These are phyloP conservation scores for Kluyveromyces aestuarii DNA, from an alignment of 805 yeast genomes.

Conservation along the genomic window DNA sequence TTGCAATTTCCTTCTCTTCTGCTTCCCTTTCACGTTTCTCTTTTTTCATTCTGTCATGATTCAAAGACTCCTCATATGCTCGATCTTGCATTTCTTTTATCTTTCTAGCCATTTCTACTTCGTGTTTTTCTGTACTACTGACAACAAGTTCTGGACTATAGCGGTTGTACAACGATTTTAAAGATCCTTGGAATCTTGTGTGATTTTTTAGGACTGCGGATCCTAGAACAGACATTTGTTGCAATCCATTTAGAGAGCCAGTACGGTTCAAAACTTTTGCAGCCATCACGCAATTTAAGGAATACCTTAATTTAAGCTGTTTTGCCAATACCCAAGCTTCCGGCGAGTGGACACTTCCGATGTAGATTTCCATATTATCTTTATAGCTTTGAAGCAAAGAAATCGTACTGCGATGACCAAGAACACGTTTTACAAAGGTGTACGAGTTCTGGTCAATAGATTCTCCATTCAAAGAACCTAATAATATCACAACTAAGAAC, in stretches of 20 bases:
- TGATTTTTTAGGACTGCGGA: conserved; percentile 23
- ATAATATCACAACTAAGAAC: conserved; percentile 45
- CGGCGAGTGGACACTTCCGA: conserved; percentile 53
- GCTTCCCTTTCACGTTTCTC: conserved; percentile 30
- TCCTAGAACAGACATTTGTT: conserved; percentile 29
- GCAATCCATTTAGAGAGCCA: conserved; percentile 21
- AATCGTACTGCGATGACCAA: conserved; percentile 38
- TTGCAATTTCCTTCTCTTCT: conserved; percentile 6
- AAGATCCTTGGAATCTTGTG: conserved; percentile 29
- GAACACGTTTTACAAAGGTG: conserved; percentile 35
- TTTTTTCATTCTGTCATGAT: conserved; percentile 47
- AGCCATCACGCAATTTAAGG: conserved; percentile 47
- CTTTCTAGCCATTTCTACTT: conserved; percentile 46
- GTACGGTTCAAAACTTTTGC: conserved; percentile 47
- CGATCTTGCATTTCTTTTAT: conserved; percentile 56
- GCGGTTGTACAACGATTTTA: conserved; percentile 37
- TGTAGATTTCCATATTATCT: conserved; percentile 47
- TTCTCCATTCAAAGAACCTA: conserved; percentile 38
- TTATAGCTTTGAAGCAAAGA: conserved; percentile 26
- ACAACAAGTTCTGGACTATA: conserved; percentile 53
- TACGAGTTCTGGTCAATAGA: conserved; percentile 22
- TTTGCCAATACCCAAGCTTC: conserved; percentile 62
- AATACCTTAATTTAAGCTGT: conserved; percentile 39
- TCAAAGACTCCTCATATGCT: conserved; percentile 54
- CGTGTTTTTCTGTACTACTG: conserved; percentile 53